Conservation (phyloP, 805 yeast genomes). For the Saccharomycopsis babjevae region DNA sequence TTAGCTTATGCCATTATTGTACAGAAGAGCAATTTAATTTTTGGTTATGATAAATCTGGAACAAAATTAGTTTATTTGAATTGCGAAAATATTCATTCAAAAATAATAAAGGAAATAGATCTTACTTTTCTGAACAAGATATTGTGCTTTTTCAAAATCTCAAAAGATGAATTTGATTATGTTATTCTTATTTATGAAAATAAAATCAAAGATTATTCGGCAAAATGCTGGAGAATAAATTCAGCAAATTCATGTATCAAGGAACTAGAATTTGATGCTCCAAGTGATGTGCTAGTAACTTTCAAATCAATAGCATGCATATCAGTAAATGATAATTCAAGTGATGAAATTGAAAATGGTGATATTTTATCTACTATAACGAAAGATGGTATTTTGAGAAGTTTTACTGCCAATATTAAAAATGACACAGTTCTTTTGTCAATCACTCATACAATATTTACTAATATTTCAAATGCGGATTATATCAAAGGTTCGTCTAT, state of each 20-base stretch:
- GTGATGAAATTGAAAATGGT: constrained; percentile 20
- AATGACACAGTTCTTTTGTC: background rate
- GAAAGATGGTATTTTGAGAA: constrained; percentile 36
- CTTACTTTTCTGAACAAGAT: background rate
- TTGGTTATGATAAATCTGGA: background rate
- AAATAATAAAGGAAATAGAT: background rate
- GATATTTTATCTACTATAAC: constrained; percentile 52
- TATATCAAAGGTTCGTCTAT: constrained; percentile 66
- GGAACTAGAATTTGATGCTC: constrained; percentile 27
- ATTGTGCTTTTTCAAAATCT: background rate
- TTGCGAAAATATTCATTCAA: background rate
- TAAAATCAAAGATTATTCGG: constrained; percentile 14
- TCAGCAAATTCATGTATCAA: constrained; percentile 21
- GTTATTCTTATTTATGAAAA: constrained; percentile 41
- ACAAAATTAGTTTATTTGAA: background rate
- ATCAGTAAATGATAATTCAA: constrained; percentile 17
- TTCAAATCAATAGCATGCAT: background rate
- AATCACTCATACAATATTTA: constrained; percentile 30
- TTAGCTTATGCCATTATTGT: background rate
- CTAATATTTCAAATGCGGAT: constrained; percentile 44
- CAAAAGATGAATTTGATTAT: constrained; percentile 23
- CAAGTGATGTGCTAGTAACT: background rate
- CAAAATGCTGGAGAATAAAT: constrained; percentile 34
- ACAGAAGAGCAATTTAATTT: background rate
- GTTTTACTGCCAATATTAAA: constrained; percentile 35